These are phyloP conservation scores for Protoeuglena noctilucae DNA, from an alignment of 139 green algal species.

Conservation along the genomic window DNA sequence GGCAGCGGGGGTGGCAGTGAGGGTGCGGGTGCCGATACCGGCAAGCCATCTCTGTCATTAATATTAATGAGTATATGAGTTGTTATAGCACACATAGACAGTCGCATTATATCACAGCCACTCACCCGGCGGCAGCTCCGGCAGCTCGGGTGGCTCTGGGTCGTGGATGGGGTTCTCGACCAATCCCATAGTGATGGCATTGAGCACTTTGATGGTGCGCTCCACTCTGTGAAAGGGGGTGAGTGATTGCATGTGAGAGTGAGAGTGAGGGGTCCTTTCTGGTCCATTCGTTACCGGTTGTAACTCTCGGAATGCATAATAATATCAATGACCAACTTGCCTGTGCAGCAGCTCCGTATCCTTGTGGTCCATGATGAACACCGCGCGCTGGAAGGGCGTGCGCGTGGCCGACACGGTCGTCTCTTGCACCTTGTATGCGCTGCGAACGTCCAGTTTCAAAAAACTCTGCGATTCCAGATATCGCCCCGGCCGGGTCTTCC, in stretches of 20 bases:
- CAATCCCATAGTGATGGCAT: background rate
- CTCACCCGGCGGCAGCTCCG: background rate
- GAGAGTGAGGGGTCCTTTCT: no score
- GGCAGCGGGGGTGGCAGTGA: background rate
- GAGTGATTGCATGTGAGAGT: no score
- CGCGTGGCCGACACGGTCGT: background rate
- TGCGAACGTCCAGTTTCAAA: background rate
- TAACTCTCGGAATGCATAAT: no score
- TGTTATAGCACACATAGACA: no score
- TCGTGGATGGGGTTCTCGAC: background rate
- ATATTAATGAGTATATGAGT: no score
- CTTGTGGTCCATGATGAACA: constrained; percentile 43
- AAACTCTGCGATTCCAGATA: constrained; percentile 23
- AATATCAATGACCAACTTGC: background rate
- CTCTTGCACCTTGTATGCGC: background rate
- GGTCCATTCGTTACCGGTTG: no score
- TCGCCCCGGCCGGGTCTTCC: constrained; percentile 31
- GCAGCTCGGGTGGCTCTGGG: background rate
- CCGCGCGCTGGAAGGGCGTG: constrained; percentile 13
- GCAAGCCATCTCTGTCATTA: no score
- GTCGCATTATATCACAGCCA: background rate
- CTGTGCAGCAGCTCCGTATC: constrained; percentile 36
- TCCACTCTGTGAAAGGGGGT: no score
- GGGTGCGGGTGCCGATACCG: no score
- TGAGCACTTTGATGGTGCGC: background rate